Conservation (phyloP, 2,329 filamentous ascomycete genomes). For the Rhexocercosporidium sp. region DNA sequence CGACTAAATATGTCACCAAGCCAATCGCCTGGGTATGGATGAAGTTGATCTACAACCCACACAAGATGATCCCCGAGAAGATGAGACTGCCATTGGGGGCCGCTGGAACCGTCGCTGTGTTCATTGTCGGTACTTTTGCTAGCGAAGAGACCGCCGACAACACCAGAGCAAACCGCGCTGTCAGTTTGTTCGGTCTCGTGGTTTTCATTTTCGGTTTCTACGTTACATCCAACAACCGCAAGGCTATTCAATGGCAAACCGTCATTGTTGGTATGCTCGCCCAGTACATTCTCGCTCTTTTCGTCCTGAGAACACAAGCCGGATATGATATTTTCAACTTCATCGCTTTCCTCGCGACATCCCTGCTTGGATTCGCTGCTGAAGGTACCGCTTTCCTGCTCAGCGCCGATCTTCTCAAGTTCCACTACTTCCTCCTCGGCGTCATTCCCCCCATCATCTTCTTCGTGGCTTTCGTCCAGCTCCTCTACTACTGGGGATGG, state of each 20-base stretch:
- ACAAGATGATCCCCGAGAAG: constrained; percentile 68
- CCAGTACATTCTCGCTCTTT: constrained; percentile 87
- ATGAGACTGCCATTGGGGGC: constrained; percentile 68
- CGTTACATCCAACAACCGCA: constrained; percentile 72
- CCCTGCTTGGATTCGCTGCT: constrained; percentile 76
- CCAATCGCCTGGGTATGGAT: constrained; percentile 73
- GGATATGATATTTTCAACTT: constrained; percentile 94
- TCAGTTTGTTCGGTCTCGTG: constrained; percentile 79
- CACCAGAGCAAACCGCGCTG: constrained; percentile 77
- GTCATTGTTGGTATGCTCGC: constrained; percentile 88
- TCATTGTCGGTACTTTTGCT: constrained; percentile 79
- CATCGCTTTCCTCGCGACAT: constrained; percentile 75
- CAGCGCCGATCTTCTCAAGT: constrained; percentile 46
- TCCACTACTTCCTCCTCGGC: constrained; percentile 72
- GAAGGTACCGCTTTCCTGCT: constrained; percentile 78
- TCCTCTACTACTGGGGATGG: constrained; percentile 80
- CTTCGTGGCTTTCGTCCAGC: constrained; percentile 91
- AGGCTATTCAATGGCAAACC: constrained; percentile 71
- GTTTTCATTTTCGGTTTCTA: constrained; percentile 74
- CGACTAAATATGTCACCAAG: constrained; percentile 67
- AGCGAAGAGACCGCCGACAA: constrained; percentile 76
- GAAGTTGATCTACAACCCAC: constrained; percentile 63
- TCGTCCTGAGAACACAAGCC: constrained; percentile 79
- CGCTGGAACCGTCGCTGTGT: constrained; percentile 67
- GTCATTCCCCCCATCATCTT: constrained; percentile 95